Percentiles rank a stretch among this genome's conserved stretches.
These are phyloP conservation scores for Aspergillus transmontanensis DNA, from an alignment of 2,329 filamentous ascomycete species.

Conservation along the genomic window DNA sequence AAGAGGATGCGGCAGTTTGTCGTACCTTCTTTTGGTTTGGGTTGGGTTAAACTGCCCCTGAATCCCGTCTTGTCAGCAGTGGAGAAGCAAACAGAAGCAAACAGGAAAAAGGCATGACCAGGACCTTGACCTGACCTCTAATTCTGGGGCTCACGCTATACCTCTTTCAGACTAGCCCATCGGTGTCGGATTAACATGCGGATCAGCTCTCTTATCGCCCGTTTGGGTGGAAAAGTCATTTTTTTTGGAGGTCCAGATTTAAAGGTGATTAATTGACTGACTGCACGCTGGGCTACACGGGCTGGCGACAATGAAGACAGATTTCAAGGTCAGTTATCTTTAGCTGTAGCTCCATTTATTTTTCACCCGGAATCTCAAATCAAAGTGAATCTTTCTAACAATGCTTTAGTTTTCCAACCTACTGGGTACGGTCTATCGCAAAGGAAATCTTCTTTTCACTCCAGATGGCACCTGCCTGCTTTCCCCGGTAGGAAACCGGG, in stretches of 20 bases:
- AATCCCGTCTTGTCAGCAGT: slow-evolving; percentile 22
- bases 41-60: slow-evolving; percentile 33
- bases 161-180: slow-evolving; percentile 26
- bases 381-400: neutral
- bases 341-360: neutral
- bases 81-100: slow-evolving; percentile 18
- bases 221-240: slow-evolving; percentile 21
- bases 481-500: slow-evolving; percentile 93
- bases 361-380: neutral
- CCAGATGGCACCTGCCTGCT: slow-evolving; percentile 94
- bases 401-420: slow-evolving; percentile 85
- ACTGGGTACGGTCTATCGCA: slow-evolving; percentile 95
- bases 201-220: slow-evolving; percentile 30
- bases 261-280: slow-evolving; percentile 22
- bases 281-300: slow-evolving; percentile 22
- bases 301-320: slow-evolving; percentile 80
- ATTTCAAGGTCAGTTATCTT: slow-evolving; percentile 77
- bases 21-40: slow-evolving; percentile 22
- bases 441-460: slow-evolving; percentile 95
- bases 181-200: slow-evolving; percentile 30
- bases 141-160: slow-evolving; percentile 32
- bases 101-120: slow-evolving; percentile 19
- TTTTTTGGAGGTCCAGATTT: slow-evolving; percentile 22
- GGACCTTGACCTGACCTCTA: slow-evolving; percentile 5
- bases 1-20: slow-evolving; percentile 9